A percentile compares a stretch with the other conserved stretches of the same genome.
These are phyloP conservation scores for Diutina catenulata DNA, from an alignment of 1,139 yeast genomes.

Conservation along the genomic window DNA sequence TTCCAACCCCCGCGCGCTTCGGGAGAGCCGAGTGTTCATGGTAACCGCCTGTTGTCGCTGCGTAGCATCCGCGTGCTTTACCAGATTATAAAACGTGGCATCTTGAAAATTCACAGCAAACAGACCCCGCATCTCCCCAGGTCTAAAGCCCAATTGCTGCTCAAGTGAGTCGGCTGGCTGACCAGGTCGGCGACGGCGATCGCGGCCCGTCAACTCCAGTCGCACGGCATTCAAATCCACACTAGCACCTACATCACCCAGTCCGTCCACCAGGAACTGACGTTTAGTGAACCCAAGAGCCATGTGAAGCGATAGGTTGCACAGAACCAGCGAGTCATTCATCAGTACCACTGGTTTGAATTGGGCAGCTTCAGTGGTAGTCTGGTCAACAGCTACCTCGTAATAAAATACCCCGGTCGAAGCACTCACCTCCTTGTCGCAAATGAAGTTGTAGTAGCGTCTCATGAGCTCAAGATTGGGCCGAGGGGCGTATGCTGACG, in stretches of 20 bases:
- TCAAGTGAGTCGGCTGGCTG: conserved; percentile 12
- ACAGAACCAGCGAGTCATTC: conserved; percentile 24
- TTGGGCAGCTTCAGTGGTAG: conserved; percentile 17
- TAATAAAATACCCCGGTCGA: conserved; percentile 11
- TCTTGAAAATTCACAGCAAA: conserved; percentile 33
- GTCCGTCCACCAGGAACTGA: conserved; percentile 8
- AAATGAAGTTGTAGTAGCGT: conserved; percentile 10
- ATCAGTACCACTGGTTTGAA: conserved; percentile 22
- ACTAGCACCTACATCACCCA: not conserved
- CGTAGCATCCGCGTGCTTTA: conserved; percentile 20
- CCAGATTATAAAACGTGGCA: conserved; percentile 28
- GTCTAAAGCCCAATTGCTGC: conserved; percentile 17
- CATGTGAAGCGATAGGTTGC: conserved; percentile 22
- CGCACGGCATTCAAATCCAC: not conserved
- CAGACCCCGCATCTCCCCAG: conserved; percentile 31
- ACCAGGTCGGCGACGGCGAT: not conserved
- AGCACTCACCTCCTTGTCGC: conserved; percentile 8
- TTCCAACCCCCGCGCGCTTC: conserved; percentile 5
- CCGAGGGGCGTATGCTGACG: not conserved
- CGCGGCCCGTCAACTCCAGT: not conserved
- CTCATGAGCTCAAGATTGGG: conserved; percentile 1
- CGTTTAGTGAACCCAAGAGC: conserved; percentile 27
- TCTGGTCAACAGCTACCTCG: conserved; percentile 11
- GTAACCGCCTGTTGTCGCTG: conserved; percentile 23
- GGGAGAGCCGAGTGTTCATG: conserved; percentile 27